A percentile compares a stretch with the other conserved stretches of the same genome.
Evolutionary conservation across 2,329 filamentous ascomycete species (phyloP).

Genomic region (Sclerotinia subarctica): DNA sequence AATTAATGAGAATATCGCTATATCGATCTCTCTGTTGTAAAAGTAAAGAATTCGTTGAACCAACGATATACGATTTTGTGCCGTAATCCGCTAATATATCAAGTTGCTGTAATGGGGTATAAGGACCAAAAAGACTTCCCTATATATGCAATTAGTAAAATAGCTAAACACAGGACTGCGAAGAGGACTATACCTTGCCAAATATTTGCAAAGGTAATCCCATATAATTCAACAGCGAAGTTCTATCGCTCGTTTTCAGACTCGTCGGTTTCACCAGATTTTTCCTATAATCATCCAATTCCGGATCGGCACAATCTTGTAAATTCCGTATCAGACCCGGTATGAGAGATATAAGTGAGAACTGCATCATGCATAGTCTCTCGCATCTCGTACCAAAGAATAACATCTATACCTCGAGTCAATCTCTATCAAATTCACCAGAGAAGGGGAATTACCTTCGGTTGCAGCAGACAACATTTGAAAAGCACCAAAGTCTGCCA

Average conservation of each 20-base stretch:
- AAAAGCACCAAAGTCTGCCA: slow-evolving; percentile 91
- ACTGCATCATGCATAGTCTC: slow-evolving; percentile 95
- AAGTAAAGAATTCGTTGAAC: slow-evolving; percentile 91
- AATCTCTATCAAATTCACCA: not conserved
- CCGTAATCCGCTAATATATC: slow-evolving; percentile 90
- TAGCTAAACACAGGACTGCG: too few relatives aligned
- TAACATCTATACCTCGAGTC: slow-evolving; percentile 67
- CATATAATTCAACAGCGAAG: slow-evolving; percentile 89
- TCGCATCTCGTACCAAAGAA: slow-evolving; percentile 98
- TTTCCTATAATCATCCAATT: slow-evolving; percentile 78
- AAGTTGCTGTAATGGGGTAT: slow-evolving; percentile 92
- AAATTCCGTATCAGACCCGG: slow-evolving; percentile 86
- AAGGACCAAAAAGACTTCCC: slow-evolving; percentile 93
- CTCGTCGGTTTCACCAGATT: slow-evolving; percentile 74
- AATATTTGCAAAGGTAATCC: slow-evolving; percentile 93
- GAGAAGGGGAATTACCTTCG: slow-evolving; percentile 63
- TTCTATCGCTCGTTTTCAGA: slow-evolving; percentile 85
- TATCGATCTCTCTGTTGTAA: slow-evolving; percentile 94
- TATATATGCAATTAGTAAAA: slow-evolving; percentile 38
- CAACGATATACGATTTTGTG: slow-evolving; percentile 96
- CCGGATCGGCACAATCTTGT: slow-evolving; percentile 94
- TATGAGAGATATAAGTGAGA: slow-evolving; percentile 91
- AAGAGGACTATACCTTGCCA: slow-evolving; percentile 61
- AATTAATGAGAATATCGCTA: slow-evolving; percentile 92
- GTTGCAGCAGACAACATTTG: slow-evolving; percentile 90